A percentile compares a stretch with the other conserved stretches of the same genome.
Conservation (phyloP, 2,329 filamentous ascomycete species). For the Bipolaris gigantea region DNA sequence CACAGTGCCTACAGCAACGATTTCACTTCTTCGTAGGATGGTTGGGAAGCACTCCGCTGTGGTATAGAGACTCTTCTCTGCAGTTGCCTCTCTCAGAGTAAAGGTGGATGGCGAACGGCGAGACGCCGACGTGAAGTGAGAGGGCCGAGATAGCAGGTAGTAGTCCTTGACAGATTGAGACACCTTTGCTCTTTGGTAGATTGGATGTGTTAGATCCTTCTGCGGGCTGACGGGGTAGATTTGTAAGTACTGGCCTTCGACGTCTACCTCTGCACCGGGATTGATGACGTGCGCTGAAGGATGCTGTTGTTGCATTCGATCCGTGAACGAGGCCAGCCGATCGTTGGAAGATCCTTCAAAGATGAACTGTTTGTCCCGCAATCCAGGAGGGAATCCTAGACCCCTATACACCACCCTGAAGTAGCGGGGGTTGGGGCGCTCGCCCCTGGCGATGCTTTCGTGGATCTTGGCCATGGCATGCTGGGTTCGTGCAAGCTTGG, state of each 20-base stretch:
- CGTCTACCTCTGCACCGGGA: slow-evolving; percentile 69
- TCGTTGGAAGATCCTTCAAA: slow-evolving; percentile 82
- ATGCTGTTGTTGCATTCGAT: slow-evolving; percentile 89
- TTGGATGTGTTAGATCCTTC: slow-evolving; percentile 77
- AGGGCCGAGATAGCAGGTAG: slow-evolving; percentile 75
- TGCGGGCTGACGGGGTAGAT: slow-evolving; percentile 80
- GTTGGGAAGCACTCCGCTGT: slow-evolving; percentile 88
- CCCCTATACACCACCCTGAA: slow-evolving; percentile 91
- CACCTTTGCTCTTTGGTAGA: slow-evolving; percentile 86
- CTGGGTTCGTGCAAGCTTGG: slow-evolving; percentile 85
- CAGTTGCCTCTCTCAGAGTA: slow-evolving; percentile 69
- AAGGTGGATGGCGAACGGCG: slow-evolving; percentile 70
- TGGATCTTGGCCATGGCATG: slow-evolving; percentile 91
- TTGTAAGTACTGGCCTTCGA: slow-evolving; percentile 88
- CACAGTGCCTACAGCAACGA: slow-evolving; percentile 68
- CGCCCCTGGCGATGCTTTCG: slow-evolving; percentile 81
- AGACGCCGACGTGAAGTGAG: slow-evolving; percentile 74
- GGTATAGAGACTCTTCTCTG: slow-evolving; percentile 82
- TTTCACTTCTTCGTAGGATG: slow-evolving; percentile 84
- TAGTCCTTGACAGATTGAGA: slow-evolving; percentile 84
- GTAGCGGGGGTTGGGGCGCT: slow-evolving; percentile 77
- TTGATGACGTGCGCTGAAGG: slow-evolving; percentile 81
- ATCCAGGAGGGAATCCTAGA: slow-evolving; percentile 76
- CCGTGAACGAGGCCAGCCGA: slow-evolving; percentile 77
- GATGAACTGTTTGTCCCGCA: slow-evolving; percentile 90